A percentile compares a stretch with the other conserved stretches of the same genome.
Conservation (phyloP, 2,329 filamentous ascomycete genomes). For the Scedosporium aurantiacum region DNA sequence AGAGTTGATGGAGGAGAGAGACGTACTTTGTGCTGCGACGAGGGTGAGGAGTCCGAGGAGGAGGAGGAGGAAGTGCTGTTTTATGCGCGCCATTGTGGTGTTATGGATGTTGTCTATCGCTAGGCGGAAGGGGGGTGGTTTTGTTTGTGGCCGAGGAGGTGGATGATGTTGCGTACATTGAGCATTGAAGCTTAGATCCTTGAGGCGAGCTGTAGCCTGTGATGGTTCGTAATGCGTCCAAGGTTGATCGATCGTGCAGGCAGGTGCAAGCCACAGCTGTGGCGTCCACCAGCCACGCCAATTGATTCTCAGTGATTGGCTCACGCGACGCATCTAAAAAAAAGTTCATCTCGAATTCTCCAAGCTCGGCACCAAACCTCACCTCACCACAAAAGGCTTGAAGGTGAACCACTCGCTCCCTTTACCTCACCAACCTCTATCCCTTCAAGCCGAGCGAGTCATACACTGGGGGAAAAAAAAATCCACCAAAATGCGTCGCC, state of each 20-base stretch:
- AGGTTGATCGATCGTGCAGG: not conserved
- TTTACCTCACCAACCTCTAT: too few species aligned
- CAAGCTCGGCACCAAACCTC: not conserved
- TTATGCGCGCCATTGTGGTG: conserved; percentile 26
- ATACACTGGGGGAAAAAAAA: not conserved
- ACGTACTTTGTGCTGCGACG: conserved; percentile 31
- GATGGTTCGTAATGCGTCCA: not conserved
- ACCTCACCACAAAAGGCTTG: not conserved
- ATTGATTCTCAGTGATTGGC: not conserved
- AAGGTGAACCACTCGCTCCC: not conserved
- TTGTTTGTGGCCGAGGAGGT: not conserved
- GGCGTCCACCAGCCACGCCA: not conserved
- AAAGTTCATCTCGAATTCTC: not conserved
- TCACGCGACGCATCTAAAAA: not conserved
- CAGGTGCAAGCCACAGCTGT: not conserved
- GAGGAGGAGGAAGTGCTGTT: conserved; percentile 21
- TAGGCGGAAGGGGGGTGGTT: not conserved
- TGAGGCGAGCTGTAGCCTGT: too few species aligned
- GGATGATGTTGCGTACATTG: not conserved
- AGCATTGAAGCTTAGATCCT: not conserved
- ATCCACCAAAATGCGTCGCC: conserved; percentile 27
- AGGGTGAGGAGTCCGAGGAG: conserved; percentile 24
- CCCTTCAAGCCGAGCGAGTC: not conserved
- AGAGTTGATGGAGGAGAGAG: conserved; percentile 3
- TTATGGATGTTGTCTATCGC: not conserved